Evolutionary conservation across 306 rosid genomes (phyloP).

Genomic region (Rosa persica): DNA sequence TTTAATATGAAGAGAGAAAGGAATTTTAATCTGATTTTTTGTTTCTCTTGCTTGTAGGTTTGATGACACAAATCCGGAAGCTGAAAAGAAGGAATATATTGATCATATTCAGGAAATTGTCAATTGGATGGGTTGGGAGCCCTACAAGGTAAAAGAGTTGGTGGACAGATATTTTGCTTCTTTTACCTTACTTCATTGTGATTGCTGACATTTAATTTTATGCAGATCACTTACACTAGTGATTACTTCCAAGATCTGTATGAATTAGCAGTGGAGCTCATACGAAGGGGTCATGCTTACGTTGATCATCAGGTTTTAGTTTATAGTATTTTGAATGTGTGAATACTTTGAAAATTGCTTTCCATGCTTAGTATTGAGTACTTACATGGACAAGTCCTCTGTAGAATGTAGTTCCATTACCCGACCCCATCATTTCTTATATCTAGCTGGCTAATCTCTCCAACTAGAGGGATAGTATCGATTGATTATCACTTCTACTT

Average conservation of each 20-base stretch:
- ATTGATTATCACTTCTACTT: not conserved
- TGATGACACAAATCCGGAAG: constrained; percentile 96
- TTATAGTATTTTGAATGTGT: not conserved
- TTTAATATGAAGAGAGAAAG: not conserved
- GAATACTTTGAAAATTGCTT: not conserved
- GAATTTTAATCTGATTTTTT: not conserved
- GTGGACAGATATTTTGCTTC: constrained; percentile 7
- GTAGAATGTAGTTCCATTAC: not conserved
- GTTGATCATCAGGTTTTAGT: constrained; percentile 90
- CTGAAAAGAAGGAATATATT: constrained; percentile 93
- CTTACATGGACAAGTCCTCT: not conserved
- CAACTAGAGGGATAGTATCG: not conserved
- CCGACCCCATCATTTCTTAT: not conserved
- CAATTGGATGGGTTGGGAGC: constrained; percentile 99
- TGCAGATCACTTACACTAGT: constrained; percentile 88
- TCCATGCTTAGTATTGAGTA: not conserved
- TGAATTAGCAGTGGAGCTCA: constrained; percentile 93
- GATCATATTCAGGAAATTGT: constrained; percentile 97
- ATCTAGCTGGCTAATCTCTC: not conserved
- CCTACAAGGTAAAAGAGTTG: constrained; percentile 58
- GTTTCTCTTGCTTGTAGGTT: constrained; percentile 50
- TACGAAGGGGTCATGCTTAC: constrained; percentile 78
- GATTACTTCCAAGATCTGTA: constrained; percentile 92
- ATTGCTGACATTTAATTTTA: constrained; percentile 11
- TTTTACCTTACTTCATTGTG: constrained; percentile 4